phyloP scores from a whole-genome alignment of 768 basidiomycete species.

The Daedaleopsis nitida region DNA sequence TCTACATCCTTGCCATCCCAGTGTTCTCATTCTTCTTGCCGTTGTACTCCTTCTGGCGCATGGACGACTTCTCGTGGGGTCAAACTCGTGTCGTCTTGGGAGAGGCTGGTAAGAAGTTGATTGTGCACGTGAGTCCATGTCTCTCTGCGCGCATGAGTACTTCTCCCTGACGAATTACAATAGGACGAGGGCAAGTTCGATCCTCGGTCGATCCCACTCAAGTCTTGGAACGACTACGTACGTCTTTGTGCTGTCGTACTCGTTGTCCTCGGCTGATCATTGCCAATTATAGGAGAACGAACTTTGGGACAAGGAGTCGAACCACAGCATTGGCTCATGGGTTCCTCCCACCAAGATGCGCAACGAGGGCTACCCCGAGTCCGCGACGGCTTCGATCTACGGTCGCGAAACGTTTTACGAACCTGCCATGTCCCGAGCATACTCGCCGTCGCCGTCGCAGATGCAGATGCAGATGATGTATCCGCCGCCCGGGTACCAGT shows the following conservation, averaged over 20 bases:
- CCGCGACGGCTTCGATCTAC: constrained; percentile 77
- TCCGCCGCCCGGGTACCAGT: constrained; percentile 72
- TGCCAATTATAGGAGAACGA: constrained; percentile 72
- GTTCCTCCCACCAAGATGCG: constrained; percentile 73
- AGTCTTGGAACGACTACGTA: constrained; percentile 96
- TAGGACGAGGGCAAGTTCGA: constrained; percentile 99
- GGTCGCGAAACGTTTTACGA: constrained; percentile 90
- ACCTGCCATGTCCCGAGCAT: constrained; percentile 52
- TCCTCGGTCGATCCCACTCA: constrained; percentile 88
- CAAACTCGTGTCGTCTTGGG: constrained; percentile 89
- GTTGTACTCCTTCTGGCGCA: constrained; percentile 94
- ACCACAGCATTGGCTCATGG: constrained; percentile 94
- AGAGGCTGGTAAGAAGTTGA: constrained; percentile 93
- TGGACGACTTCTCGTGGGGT: constrained; percentile 99
- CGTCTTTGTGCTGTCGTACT: constrained; percentile 28
- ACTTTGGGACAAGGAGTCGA: constrained; percentile 96
- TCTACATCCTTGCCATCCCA: constrained; percentile 95
- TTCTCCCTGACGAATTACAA: neutral
- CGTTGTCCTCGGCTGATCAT: constrained; percentile 1
- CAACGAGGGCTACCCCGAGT: constrained; percentile 77
- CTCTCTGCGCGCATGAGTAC: constrained; percentile 9
- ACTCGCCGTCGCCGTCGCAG: constrained; percentile 78
- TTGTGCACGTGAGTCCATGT: constrained; percentile 76
- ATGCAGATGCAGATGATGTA: constrained; percentile 44
- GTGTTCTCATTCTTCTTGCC: constrained; percentile 92